Evolutionary conservation across 768 basidiomycete genomes (phyloP), one percentile per base, ranked within the genome.

Genomic region (Lanmaoa pseudosensibilis): DNA sequence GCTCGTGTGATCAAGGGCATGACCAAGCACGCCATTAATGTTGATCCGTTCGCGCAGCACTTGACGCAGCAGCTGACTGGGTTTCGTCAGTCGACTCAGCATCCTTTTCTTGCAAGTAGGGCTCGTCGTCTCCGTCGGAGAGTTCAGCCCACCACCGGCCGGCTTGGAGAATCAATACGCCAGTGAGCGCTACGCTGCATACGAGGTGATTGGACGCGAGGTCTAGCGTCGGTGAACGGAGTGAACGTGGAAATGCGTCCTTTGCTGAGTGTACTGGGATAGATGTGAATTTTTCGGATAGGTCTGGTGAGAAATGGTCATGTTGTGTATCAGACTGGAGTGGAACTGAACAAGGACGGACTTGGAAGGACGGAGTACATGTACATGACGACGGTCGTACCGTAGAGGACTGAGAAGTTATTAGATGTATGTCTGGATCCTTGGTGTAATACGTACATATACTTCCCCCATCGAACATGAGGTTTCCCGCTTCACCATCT

Each of bases 401-500:
- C 79, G 65, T 91, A 93, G 57, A 94, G 76, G 73, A 94, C 92
- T 94, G 70, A 45, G 37, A 34, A 43, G 47, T 13, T 0, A n/a
- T 64, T 19, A 62, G 52, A 49, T 11, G 38, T 36, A 34, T 16
- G 30, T 10, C n/a, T 10, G 27, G 34, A 43, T 13, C 11, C 15
- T 39, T 38, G 10, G 19, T 1, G 18, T 21, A n/a, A 40, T 5
- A 77, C 90, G 68, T 59, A 93, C 92, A 89, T 62, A 92, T 86
- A 70, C 90, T 92, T 49, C 88, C 92, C 25, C 92, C 91, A 65
- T 94, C 92, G 63, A 94, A 94, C 90, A 94, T 92, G 67, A 94
- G 77, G 71, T 94, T 93, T 33, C 85, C 88, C 3, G 91, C 91
- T 60, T 83, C 75, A 9, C 88, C 83, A 58, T 93, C 90, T 34